Conservation (phyloP, 257 asterid genomes). For the Jacaranda copaia region DNA sequence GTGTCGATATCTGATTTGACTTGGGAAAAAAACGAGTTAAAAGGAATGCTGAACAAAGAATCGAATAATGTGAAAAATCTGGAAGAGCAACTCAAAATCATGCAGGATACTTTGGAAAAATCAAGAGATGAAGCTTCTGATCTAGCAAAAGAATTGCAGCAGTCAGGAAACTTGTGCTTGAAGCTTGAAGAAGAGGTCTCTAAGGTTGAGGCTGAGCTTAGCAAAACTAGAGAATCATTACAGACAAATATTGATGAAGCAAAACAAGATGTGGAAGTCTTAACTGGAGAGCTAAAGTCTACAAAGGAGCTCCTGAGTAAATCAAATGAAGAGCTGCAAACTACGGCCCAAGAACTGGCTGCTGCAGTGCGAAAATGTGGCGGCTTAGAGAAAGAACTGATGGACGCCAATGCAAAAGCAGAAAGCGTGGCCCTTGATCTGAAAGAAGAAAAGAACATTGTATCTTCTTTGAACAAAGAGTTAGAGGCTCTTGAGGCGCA, state of each 20-base stretch:
- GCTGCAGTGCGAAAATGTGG: constrained; percentile 46
- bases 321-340: constrained; percentile 57
- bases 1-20: constrained; percentile 51
- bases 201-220: constrained; percentile 52
- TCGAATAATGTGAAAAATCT: constrained; percentile 48
- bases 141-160: constrained; percentile 55
- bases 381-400: constrained; percentile 63
- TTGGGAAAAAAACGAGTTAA: constrained; percentile 58
- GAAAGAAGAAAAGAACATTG: constrained; percentile 52
- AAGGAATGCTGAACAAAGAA: constrained; percentile 52
- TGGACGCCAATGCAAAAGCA: constrained; percentile 50
- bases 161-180: constrained; percentile 56
- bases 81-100: constrained; percentile 53
- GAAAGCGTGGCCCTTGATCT: constrained; percentile 53
- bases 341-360: constrained; percentile 52
- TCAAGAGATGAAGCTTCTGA: constrained; percentile 63
- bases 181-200: constrained; percentile 63
- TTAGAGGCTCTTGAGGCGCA: constrained; percentile 55
- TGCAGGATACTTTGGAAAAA: constrained; percentile 51
- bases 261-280: constrained; percentile 39
- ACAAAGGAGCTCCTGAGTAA: constrained; percentile 52
- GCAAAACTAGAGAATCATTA: constrained; percentile 55
- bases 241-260: constrained; percentile 56
- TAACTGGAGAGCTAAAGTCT: constrained; percentile 56
- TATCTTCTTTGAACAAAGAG: constrained; percentile 55